These are phyloP conservation scores for Passiflora organensis DNA, from an alignment of 345 rosid genomes.

Conservation along the genomic window DNA sequence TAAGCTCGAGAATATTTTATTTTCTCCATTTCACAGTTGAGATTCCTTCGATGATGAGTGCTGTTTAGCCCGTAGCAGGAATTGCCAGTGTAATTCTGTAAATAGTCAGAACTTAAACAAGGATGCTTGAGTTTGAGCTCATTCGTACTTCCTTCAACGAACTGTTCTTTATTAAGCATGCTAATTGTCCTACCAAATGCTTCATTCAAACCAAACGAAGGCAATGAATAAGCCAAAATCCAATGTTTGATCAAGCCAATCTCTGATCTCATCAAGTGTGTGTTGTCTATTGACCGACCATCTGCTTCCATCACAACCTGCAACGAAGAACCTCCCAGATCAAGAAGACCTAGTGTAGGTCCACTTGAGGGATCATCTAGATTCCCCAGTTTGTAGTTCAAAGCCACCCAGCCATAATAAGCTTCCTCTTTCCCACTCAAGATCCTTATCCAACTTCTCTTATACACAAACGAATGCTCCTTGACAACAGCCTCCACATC, in stretches of 20 bases:
- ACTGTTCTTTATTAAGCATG: slow-evolving; percentile 29
- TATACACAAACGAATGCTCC: slow-evolving; percentile 33
- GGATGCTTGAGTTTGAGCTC: slow-evolving; percentile 42
- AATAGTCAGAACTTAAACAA: slow-evolving; percentile 38
- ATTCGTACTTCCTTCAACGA: slow-evolving; percentile 3
- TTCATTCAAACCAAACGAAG: slow-evolving; percentile 47
- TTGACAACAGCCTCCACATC: slow-evolving; percentile 37
- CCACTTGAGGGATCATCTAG: slow-evolving; percentile 32
- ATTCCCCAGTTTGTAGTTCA: slow-evolving; percentile 46
- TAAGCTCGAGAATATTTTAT: slow-evolving; percentile 5
- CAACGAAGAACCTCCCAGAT: slow-evolving; percentile 65
- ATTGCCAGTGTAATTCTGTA: slow-evolving; percentile 40
- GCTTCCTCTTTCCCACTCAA: slow-evolving; percentile 64
- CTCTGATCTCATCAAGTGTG: slow-evolving; percentile 30
- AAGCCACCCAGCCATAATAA: slow-evolving; percentile 62
- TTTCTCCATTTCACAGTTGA: slow-evolving; percentile 12
- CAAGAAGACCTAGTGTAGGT: slow-evolving; percentile 49
- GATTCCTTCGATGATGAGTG: slow-evolving; percentile 5
- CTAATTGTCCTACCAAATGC: slow-evolving; percentile 53
- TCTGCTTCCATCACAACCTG: slow-evolving; percentile 45
- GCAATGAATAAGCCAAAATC: slow-evolving; percentile 43
- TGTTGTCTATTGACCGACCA: slow-evolving; percentile 15
- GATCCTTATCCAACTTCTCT: slow-evolving; percentile 42
- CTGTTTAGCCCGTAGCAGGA: slow-evolving; percentile 17
- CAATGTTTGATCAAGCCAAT: slow-evolving; percentile 27